Conservation (phyloP, 179 eudicot species). For the Drosera spatulata region DNA sequence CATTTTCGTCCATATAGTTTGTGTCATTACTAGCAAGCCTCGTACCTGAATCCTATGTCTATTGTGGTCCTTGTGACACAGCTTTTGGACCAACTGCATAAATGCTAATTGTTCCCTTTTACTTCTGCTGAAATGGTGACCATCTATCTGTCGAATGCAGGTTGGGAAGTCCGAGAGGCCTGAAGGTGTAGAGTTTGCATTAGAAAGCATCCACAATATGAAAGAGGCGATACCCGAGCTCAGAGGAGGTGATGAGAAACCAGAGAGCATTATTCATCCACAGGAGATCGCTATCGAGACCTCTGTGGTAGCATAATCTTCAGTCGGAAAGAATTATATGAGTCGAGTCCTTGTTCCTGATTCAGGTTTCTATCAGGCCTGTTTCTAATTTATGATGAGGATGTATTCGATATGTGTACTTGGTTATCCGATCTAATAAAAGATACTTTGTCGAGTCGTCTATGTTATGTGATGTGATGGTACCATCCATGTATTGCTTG, state of each 20-base stretch:
- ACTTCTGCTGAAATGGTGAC: background rate
- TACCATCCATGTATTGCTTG: too few relatives aligned
- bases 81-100: background rate
- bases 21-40: background rate
- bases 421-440: too few relatives aligned
- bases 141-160: constrained; percentile 13
- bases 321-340: too few relatives aligned
- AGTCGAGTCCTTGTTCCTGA: too few relatives aligned
- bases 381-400: too few relatives aligned
- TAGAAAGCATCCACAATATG: constrained; percentile 89
- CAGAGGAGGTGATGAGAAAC: constrained; percentile 39
- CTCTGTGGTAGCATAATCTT: constrained; percentile 31
- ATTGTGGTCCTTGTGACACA: too few relatives aligned
- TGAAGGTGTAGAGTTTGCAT: constrained; percentile 63
- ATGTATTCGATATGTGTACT: too few relatives aligned
- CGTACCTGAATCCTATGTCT: background rate
- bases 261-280: constrained; percentile 31
- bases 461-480: too few relatives aligned
- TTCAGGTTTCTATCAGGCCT: too few relatives aligned
- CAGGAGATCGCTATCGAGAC: constrained; percentile 51
- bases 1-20: too few relatives aligned
- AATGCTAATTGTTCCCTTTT: background rate
- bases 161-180: constrained; percentile 60
- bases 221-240: constrained; percentile 88
- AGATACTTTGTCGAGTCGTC: too few relatives aligned